Evolutionary conservation across 257 asterid species (phyloP), one percentile per base, ranked within the genome.

Genomic region (Leptodermis oblonga): DNA sequence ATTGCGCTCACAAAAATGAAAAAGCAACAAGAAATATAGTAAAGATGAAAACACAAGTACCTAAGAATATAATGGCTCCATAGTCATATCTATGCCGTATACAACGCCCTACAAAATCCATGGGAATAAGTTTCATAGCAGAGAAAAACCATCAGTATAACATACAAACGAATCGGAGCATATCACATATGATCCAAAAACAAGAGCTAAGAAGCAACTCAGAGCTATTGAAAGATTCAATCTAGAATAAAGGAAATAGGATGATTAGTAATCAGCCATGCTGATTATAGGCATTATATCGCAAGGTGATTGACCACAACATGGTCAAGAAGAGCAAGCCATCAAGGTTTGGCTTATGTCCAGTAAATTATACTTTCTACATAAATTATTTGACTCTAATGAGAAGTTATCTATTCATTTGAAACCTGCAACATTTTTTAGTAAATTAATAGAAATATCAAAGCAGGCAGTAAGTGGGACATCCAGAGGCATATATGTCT

Each of bases 41-140:
- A 73, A 61, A 49, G 71, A 70, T 72, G 62, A 28, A 42, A 69
- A 63, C 49, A 33, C 10, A 77, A 69, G 60, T 86, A 93, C 99
- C 99, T 89, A 94, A 87, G 70, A 83, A 89, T 80, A 94, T 85
- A 78, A 94, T 77, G 74, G 96, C 99, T 70, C 99, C 99, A 80
- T 94, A 89, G 75, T 94, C 99, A 80, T 80, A 86, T 78, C 82
- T 86, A 83, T 94, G 99, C 15, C 99, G 86, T 73, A 94, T 91
- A 85, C 99, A 94, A 65, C 99, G 95, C 43, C 99, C 99, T 94
- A 76, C 87, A 87, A 62, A 75, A 53, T 64, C 20, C 59, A 67
- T 53, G 63, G 55, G 41, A 77, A 61, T 62, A 64, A 17, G 62
- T 20, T 45, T 73, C 73, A 77, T 33, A 41, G 41, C 12, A 33